Conservation (phyloP, 2,329 filamentous ascomycete species). For the Fusarium beomiforme region DNA sequence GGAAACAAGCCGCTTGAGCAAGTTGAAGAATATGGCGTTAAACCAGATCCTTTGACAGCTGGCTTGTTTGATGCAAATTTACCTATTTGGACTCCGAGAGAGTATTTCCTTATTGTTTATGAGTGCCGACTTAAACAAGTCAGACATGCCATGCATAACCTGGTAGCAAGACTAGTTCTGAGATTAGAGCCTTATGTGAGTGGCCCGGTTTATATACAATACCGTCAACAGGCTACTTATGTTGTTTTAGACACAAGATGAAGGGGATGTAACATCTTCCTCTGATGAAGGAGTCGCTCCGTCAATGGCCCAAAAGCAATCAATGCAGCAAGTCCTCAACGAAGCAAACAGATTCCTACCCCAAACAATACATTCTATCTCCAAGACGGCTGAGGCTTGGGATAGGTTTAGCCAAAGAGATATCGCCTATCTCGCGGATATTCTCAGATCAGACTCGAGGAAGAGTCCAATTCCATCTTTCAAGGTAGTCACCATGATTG, state of each 20-base stretch:
- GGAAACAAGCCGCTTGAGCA: not conserved
- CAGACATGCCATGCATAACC: not conserved
- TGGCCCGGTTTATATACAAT: fast-evolving
- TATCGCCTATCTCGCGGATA: not conserved
- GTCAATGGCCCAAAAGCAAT: not conserved
- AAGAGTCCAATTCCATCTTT: not conserved
- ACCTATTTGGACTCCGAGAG: not conserved
- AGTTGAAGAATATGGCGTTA: not conserved
- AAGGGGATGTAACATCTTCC: fast-evolving
- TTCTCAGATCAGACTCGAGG: not conserved
- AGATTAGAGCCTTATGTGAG: not conserved
- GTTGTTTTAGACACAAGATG: not conserved
- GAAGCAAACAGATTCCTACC: not conserved
- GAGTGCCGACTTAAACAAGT: slow-evolving; percentile 1
- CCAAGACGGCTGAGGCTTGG: not conserved
- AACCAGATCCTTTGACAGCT: not conserved
- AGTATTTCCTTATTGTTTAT: not conserved
- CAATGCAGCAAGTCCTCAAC: not conserved
- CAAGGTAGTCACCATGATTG: not conserved
- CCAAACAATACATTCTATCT: not conserved
- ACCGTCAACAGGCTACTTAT: fast-evolving
- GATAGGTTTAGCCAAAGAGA: not conserved
- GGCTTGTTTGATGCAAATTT: not conserved
- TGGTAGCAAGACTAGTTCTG: fast-evolving
- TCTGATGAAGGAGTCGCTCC: fast-evolving